Evolutionary conservation across 2,329 filamentous ascomycete species (phyloP).

Genomic region (Phialophora chinensis): DNA sequence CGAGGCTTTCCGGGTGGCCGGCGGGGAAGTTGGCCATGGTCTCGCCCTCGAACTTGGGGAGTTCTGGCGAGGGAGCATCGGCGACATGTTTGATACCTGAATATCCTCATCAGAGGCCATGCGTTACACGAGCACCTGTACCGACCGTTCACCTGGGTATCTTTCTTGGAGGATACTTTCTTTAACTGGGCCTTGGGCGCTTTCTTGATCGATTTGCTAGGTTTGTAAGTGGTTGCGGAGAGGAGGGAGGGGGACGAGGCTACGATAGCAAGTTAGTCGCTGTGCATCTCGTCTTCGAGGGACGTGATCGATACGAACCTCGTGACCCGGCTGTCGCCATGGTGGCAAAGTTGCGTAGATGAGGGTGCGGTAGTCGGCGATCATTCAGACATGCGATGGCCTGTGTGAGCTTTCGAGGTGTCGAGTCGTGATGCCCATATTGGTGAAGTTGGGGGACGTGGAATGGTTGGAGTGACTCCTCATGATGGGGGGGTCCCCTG

Average conservation of each 20-base stretch:
- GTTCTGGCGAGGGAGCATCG: slow-evolving; percentile 48
- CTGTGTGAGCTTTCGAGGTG: neutral
- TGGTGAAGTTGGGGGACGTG: neutral
- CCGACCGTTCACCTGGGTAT: slow-evolving; percentile 45
- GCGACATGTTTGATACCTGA: slow-evolving; percentile 39
- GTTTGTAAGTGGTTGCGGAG: slow-evolving; percentile 54
- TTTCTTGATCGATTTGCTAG: slow-evolving; percentile 52
- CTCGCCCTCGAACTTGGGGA: slow-evolving; percentile 71
- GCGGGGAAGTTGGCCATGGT: slow-evolving; percentile 80
- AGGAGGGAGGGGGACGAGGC: slow-evolving; percentile 44
- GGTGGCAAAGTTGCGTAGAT: neutral
- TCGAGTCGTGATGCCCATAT: neutral
- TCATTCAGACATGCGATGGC: neutral
- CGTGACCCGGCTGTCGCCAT: slow-evolving; percentile 20
- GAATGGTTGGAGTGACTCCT: neutral
- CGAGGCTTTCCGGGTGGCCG: slow-evolving; percentile 56
- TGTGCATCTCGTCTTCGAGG: neutral
- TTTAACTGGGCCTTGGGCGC: slow-evolving; percentile 53
- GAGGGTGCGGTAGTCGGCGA: neutral
- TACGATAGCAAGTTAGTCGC: neutral
- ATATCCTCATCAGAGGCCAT: neutral
- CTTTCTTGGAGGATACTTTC: slow-evolving; percentile 45
- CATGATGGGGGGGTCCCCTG: neutral
- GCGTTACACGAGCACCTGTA: neutral
- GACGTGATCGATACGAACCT: slow-evolving; percentile 10